These are phyloP conservation scores for Fraxinus albicans DNA, from an alignment of 305 asterid species.

Conservation along the genomic window DNA sequence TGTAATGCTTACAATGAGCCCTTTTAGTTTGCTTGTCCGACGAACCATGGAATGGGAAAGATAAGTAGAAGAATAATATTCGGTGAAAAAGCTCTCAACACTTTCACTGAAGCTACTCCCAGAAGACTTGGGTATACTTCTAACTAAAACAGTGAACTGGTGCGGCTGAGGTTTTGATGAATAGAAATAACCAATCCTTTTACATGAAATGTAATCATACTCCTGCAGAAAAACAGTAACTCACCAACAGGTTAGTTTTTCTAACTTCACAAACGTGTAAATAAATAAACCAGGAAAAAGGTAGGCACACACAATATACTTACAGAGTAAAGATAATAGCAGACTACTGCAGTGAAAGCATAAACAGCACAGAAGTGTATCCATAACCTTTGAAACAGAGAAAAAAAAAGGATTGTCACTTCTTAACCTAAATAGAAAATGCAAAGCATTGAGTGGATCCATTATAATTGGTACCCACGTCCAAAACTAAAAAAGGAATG, in stretches of 20 bases:
- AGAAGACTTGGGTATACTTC: slow-evolving; percentile 75
- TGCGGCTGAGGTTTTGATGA: slow-evolving; percentile 73
- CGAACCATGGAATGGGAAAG: slow-evolving; percentile 83
- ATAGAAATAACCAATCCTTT: slow-evolving; percentile 65
- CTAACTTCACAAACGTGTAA: not conserved
- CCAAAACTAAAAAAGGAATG: not conserved
- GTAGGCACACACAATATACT: slow-evolving; percentile 39
- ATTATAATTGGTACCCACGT: not conserved
- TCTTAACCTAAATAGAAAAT: slow-evolving; percentile 13
- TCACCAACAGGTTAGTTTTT: slow-evolving; percentile 16
- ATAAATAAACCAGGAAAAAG: slow-evolving; percentile 18
- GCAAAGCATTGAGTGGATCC: not conserved
- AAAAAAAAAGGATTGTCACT: slow-evolving; percentile 29
- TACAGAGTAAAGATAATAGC: slow-evolving; percentile 91
- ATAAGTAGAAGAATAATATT: slow-evolving; percentile 77
- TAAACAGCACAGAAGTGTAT: slow-evolving; percentile 87
- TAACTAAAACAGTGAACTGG: slow-evolving; percentile 84
- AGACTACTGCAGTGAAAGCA: slow-evolving; percentile 82
- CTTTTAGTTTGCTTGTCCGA: slow-evolving; percentile 69
- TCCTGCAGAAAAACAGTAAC: slow-evolving; percentile 58
- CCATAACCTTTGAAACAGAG: slow-evolving; percentile 77
- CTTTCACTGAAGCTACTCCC: slow-evolving; percentile 64
- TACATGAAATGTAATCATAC: slow-evolving; percentile 68
- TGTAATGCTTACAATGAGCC: slow-evolving; percentile 65
- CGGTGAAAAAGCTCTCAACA: slow-evolving; percentile 75